These are phyloP conservation scores for Cryptococcus sp. DNA, from an alignment of 1,284 basidiomycete genomes.

Conservation along the genomic window DNA sequence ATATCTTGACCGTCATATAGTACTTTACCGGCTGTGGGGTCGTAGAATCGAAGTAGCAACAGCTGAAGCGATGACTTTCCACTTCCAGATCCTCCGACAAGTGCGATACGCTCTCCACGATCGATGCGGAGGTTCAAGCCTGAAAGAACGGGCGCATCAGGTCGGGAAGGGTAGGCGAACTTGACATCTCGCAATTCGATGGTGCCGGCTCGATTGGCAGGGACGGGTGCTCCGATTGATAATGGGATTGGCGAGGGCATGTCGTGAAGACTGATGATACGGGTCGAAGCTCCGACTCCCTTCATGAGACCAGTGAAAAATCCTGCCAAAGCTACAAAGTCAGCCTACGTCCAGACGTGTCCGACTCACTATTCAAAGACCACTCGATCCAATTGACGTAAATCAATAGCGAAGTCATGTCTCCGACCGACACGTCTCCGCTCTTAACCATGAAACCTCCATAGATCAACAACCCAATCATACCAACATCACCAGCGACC, in stretches of 20 bases:
- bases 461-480: slow-evolving; percentile 45
- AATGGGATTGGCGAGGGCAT: slow-evolving; percentile 41
- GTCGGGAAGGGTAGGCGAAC: slow-evolving; percentile 89
- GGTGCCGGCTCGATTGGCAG: slow-evolving; percentile 54
- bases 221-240: slow-evolving; percentile 31
- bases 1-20: slow-evolving; percentile 73
- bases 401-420: slow-evolving; percentile 46
- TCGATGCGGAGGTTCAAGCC: slow-evolving; percentile 53
- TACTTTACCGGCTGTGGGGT: slow-evolving; percentile 68
- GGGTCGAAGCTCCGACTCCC: slow-evolving; percentile 45
- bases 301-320: slow-evolving; percentile 48
- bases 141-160: slow-evolving; percentile 75
- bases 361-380: slow-evolving; percentile 42
- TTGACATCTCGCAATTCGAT: slow-evolving; percentile 71
- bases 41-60: slow-evolving; percentile 85
- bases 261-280: slow-evolving; percentile 40
- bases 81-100: slow-evolving; percentile 50
- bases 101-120: slow-evolving; percentile 48
- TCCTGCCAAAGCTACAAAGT: slow-evolving; percentile 33
- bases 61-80: slow-evolving; percentile 60
- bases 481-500: slow-evolving; percentile 43
- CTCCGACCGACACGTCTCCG: slow-evolving; percentile 43
- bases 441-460: slow-evolving; percentile 41
- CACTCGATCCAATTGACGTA: slow-evolving; percentile 49
- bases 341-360: neutral